Conservation (phyloP, 345 rosid genomes). For the Adansonia digitata region DNA sequence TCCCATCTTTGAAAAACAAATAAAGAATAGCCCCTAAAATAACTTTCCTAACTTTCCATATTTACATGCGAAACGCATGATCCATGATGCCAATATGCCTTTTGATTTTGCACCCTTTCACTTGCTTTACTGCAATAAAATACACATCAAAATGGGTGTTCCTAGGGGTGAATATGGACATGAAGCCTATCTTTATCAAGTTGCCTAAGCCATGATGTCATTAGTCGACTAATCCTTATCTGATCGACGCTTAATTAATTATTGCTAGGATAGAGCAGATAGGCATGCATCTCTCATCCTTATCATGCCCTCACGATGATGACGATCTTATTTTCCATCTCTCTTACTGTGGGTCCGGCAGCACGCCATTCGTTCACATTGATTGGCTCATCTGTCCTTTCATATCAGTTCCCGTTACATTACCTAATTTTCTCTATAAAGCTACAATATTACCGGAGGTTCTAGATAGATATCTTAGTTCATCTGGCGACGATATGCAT, state of each 20-base stretch:
- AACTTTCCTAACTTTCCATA: not conserved
- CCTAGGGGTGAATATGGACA: not conserved
- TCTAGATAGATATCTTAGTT: not conserved
- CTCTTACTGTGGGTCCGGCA: not conserved
- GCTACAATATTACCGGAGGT: not conserved
- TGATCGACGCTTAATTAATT: not conserved
- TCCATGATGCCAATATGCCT: not conserved
- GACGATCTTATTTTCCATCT: not conserved
- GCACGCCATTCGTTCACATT: not conserved
- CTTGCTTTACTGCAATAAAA: not conserved
- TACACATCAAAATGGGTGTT: not conserved
- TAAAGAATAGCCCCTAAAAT: too few relatives aligned
- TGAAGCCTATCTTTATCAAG: not conserved
- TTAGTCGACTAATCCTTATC: slow-evolving; percentile 20
- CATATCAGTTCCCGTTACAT: not conserved
- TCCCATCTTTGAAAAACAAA: too few relatives aligned
- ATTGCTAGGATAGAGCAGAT: not conserved
- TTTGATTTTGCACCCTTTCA: not conserved
- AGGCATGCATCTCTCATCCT: not conserved
- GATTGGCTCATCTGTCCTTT: not conserved
- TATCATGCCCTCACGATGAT: slow-evolving; percentile 2
- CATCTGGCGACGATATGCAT: not conserved
- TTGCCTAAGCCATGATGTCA: slow-evolving; percentile 34
- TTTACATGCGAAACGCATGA: not conserved
- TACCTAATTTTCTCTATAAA: slow-evolving; percentile 11